A percentile compares a stretch with the other conserved stretches of the same genome.
phyloP scores from a whole-genome alignment of 768 basidiomycete genomes.

The Naganishia randhawae region DNA sequence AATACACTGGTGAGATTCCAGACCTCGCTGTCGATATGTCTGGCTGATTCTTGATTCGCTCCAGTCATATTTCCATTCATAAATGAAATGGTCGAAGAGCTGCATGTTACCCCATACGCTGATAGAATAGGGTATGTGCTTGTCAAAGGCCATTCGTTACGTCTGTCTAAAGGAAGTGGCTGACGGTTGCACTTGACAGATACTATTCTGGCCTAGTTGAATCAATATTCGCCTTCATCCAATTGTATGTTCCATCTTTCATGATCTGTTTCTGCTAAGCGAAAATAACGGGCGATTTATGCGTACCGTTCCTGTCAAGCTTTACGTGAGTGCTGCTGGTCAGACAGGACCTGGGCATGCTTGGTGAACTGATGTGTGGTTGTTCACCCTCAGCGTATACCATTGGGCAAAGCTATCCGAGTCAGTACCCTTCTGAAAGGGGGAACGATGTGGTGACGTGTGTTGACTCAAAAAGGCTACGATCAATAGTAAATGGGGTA shows the following conservation, averaged over 20 bases:
- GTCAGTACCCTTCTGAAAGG: constrained; percentile 31
- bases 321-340: constrained; percentile 8
- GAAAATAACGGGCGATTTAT: constrained; percentile 24
- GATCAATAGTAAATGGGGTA: constrained; percentile 41
- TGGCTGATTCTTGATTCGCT: not conserved
- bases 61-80: constrained; percentile 51
- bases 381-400: constrained; percentile 41
- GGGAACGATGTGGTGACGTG: not conserved
- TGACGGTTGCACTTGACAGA: constrained; percentile 41
- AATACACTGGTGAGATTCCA: constrained; percentile 41
- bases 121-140: constrained; percentile 33
- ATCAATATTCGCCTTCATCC: constrained; percentile 49
- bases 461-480: not conserved
- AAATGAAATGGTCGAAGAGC: constrained; percentile 49
- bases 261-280: not conserved
- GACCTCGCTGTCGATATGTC: too few species aligned
- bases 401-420: constrained; percentile 51
- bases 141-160: not conserved
- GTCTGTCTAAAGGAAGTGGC: constrained; percentile 14
- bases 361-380: not conserved
- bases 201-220: constrained; percentile 51
- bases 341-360: not conserved
- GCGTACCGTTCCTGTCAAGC: not conserved
- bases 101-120: constrained; percentile 30
- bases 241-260: constrained; percentile 33